Evolutionary conservation across 2,329 filamentous ascomycete species (phyloP).

Genomic region (Orbilia blumenaviensis): DNA sequence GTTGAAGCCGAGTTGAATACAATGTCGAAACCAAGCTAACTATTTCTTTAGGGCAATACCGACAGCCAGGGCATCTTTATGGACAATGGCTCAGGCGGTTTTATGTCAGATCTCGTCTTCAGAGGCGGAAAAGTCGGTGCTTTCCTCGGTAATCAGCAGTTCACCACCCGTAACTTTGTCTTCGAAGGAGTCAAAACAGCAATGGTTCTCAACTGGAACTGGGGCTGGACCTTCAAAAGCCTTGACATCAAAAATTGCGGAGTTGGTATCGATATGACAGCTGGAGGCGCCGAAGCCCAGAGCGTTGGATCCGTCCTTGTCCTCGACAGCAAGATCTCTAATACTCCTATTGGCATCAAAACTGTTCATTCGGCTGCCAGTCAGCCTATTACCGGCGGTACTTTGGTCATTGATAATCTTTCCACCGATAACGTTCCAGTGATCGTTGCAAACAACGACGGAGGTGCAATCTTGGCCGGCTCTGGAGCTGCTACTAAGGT

Average conservation of each 20-base stretch:
- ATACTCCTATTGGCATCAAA: conserved; percentile 78
- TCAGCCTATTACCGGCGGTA: conserved; percentile 67
- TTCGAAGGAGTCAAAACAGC: conserved; percentile 85
- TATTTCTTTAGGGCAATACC: conserved; percentile 30
- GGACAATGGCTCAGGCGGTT: conserved; percentile 75
- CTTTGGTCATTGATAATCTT: conserved; percentile 72
- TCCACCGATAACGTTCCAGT: conserved; percentile 71
- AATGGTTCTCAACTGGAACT: conserved; percentile 91
- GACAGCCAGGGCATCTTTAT: conserved; percentile 67
- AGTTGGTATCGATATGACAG: conserved; percentile 82
- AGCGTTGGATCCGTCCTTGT: conserved; percentile 86
- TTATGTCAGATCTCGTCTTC: conserved; percentile 84
- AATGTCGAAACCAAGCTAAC: no score
- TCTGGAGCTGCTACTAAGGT: conserved; percentile 34
- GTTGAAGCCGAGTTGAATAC: conserved; percentile 35
- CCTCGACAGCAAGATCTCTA: conserved; percentile 79
- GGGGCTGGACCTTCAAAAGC: conserved; percentile 83
- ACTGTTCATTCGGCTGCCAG: conserved; percentile 82
- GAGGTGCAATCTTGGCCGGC: conserved; percentile 60
- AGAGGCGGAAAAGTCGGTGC: conserved; percentile 81
- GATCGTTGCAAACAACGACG: conserved; percentile 89
- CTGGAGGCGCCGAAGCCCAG: conserved; percentile 69
- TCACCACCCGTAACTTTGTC: conserved; percentile 81
- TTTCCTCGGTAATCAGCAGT: conserved; percentile 87
- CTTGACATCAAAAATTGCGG: conserved; percentile 76